These are phyloP conservation scores for Rubroboletus satanas DNA, from an alignment of 768 basidiomycete genomes.

Conservation along the genomic window DNA sequence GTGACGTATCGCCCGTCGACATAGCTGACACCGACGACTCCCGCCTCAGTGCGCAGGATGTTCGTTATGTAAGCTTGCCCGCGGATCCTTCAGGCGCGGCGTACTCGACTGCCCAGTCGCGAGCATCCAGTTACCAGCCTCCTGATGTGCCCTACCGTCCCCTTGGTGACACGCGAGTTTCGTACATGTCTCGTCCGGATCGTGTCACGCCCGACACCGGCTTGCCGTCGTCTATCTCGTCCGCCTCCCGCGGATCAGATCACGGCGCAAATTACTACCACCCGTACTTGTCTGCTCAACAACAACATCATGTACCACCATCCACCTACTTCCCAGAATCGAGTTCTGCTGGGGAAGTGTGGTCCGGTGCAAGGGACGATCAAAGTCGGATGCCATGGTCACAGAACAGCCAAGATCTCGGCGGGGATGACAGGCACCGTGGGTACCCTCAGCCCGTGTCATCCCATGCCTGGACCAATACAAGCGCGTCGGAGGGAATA, in stretches of 20 bases:
- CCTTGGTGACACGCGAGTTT: constrained; percentile 24
- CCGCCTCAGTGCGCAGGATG: constrained; percentile 15
- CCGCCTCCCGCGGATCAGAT: constrained; percentile 28
- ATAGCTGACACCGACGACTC: constrained; percentile 22
- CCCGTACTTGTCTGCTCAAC: constrained; percentile 23
- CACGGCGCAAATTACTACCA: constrained; percentile 23
- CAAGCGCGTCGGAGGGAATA: constrained; percentile 23
- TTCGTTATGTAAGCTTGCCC: constrained; percentile 19
- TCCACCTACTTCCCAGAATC: constrained; percentile 25
- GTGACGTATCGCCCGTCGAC: constrained; percentile 41
- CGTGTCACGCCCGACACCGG: constrained; percentile 26
- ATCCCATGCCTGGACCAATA: constrained; percentile 25
- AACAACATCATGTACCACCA: constrained; percentile 22
- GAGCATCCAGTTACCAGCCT: constrained; percentile 24
- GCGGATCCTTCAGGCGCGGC: constrained; percentile 17
- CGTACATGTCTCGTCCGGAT: constrained; percentile 28
- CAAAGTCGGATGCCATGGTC: constrained; percentile 25
- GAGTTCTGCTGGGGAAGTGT: constrained; percentile 16
- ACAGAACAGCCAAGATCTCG: constrained; percentile 23
- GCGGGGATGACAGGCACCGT: constrained; percentile 27
- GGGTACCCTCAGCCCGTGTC: constrained; percentile 25
- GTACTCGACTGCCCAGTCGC: constrained; percentile 15
- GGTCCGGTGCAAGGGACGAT: constrained; percentile 22
- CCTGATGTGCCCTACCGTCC: constrained; percentile 23
- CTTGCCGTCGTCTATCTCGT: constrained; percentile 16